Base-by-base conservation (phyloP, 2,329 filamentous ascomycete species). In the Fusarium sulawesiense region DNA sequence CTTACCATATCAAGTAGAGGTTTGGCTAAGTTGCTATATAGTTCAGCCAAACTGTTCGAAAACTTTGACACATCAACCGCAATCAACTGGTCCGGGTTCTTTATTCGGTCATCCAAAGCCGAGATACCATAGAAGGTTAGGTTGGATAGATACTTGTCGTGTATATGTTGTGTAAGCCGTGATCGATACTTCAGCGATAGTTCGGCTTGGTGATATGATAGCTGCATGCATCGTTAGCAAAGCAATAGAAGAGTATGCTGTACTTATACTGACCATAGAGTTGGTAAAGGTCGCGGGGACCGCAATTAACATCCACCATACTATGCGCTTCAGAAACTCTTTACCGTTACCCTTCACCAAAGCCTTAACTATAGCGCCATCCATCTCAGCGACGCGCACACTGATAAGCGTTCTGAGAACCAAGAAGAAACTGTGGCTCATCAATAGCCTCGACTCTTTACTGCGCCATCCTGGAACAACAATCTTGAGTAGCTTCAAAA, bases 301-400 rank as follows among this genome's bases (percentile, higher is more conserved):
- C 27, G 96, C 95, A 71, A 99, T 96, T 58, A 95, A 80, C 96
- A 99, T 99, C 96, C 96, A 99, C 94, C 95, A 98, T 8, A 97
- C 88, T 74, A 99, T 90, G 1, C 93, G 90, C 73, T 91, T 90
- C 74, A 98, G 78, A 73, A 99, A 99, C 71, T 97, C 94, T 79
- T 89, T 93, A 18, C 95, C 96, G 72, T 91, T 96, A 3, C 96
- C 96, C 80, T 94, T 91, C 47, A 99, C 94, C 59, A 99, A 83
- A 70, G 90, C 94, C 82, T 96, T 97, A 63, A 99, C 96, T 64
- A 99, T 88, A 65, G 91, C 90, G 47, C 96, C 96, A 80, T 99
- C 96, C 85, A 99, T 90, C 79, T 97, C 94, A 3, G 96, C 96
- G 23, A 99, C 96, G 80, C 97, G 97, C 75, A 99, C 80, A 81